A percentile compares a stretch with the other conserved stretches of the same genome.
Conservation (phyloP, 2,329 filamentous ascomycete species). For the Sporothrix mexicana region DNA sequence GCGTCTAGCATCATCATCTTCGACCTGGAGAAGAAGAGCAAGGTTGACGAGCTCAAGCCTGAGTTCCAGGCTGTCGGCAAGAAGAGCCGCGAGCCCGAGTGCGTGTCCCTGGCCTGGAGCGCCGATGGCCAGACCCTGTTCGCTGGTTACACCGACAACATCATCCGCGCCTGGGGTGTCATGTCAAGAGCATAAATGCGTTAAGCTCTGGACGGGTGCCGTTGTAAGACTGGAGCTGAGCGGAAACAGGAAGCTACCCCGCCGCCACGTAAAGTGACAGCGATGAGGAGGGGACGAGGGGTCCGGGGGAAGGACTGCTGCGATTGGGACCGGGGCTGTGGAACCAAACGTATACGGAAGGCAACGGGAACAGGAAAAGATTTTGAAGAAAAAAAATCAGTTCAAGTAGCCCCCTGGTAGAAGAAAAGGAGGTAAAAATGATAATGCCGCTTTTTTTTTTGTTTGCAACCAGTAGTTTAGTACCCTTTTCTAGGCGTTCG, state of each 20-base stretch:
- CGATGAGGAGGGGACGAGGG: constrained; percentile 6
- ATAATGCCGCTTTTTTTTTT: constrained; percentile 31
- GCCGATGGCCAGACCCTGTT: constrained; percentile 99
- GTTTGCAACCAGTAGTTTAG: constrained; percentile 26
- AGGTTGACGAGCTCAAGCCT: constrained; percentile 99
- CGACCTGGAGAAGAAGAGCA: constrained; percentile 99
- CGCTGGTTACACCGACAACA: constrained; percentile 99
- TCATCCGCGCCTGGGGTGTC: constrained; percentile 97
- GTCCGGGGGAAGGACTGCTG: constrained; percentile 22
- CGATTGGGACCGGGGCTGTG: constrained; percentile 21
- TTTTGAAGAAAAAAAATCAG: constrained; percentile 23
- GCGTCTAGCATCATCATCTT: constrained; percentile 99
- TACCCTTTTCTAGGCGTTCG: constrained; percentile 27
- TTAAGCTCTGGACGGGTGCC: background rate
- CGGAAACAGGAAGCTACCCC: background rate
- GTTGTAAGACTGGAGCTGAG: background rate
- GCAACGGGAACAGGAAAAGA: constrained; percentile 25
- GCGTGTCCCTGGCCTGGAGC: constrained; percentile 95
- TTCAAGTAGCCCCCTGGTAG: constrained; percentile 31
- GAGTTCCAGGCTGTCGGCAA: constrained; percentile 95
- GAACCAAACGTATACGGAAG: constrained; percentile 25
- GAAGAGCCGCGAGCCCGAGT: constrained; percentile 99
- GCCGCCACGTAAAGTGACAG: constrained; percentile 1
- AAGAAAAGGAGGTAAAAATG: constrained; percentile 32
- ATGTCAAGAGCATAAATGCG: constrained; percentile 82